Percentiles rank a stretch among this genome's conserved stretches.
phyloP scores from a whole-genome alignment of 1,284 basidiomycete genomes.

The Cutaneotrichosporon cutaneum region DNA sequence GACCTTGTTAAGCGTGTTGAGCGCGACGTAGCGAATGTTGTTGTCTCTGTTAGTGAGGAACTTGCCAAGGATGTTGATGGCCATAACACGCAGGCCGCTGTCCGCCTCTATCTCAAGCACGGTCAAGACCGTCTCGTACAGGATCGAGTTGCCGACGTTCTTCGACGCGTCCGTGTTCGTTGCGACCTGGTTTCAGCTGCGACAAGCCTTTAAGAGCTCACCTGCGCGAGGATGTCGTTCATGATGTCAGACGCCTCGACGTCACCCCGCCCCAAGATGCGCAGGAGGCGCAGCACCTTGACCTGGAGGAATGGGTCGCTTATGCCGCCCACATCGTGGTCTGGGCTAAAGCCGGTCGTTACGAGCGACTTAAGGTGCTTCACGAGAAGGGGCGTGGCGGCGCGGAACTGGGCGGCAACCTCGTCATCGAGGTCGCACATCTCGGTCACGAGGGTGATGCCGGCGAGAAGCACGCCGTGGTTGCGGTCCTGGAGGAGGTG shows the following conservation, averaged over 20 bases:
- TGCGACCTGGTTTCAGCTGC: slow-evolving; percentile 67
- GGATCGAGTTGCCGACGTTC: slow-evolving; percentile 96
- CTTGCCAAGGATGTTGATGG: slow-evolving; percentile 98
- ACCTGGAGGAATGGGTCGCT: slow-evolving; percentile 98
- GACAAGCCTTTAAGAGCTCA: slow-evolving; percentile 49
- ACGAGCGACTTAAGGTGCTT: slow-evolving; percentile 93
- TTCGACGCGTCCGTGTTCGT: slow-evolving; percentile 98
- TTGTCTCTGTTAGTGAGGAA: slow-evolving; percentile 98
- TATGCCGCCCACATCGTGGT: slow-evolving; percentile 99
- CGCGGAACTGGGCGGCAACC: slow-evolving; percentile 80
- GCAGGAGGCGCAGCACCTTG: slow-evolving; percentile 90
- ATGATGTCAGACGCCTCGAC: slow-evolving; percentile 87
- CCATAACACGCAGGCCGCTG: slow-evolving; percentile 93
- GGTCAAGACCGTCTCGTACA: slow-evolving; percentile 96
- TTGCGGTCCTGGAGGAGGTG: slow-evolving; percentile 92
- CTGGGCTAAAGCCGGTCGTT: slow-evolving; percentile 96
- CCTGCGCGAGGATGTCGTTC: slow-evolving; percentile 97
- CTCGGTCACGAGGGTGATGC: slow-evolving; percentile 91
- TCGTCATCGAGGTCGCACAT: slow-evolving; percentile 80
- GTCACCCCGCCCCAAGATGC: slow-evolving; percentile 83
- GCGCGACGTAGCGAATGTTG: slow-evolving; percentile 98
- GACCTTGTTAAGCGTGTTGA: slow-evolving; percentile 98
- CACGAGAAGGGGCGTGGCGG: slow-evolving; percentile 91
- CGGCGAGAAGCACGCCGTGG: slow-evolving; percentile 90
- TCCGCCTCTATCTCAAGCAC: slow-evolving; percentile 99